Percentiles rank a stretch among this genome's conserved stretches.
Conservation (phyloP, 2,329 filamentous ascomycete species). For the Cryoendolithus antarcticus region DNA sequence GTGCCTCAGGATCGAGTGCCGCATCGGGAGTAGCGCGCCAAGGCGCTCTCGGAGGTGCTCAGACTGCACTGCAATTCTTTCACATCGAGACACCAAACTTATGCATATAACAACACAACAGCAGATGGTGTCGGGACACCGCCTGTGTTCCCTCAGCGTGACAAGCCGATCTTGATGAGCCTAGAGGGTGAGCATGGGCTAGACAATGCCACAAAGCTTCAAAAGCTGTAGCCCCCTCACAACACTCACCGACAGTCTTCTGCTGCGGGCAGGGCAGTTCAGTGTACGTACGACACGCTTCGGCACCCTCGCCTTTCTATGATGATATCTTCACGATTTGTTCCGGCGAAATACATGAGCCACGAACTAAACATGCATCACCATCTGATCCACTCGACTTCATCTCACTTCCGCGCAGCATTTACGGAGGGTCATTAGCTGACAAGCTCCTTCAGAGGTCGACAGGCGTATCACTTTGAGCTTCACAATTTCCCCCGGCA, state of each 20-base stretch:
- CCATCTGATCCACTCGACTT: slow-evolving; percentile 23
- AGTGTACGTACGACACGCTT: neutral
- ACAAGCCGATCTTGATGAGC: slow-evolving; percentile 25
- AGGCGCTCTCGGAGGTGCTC: slow-evolving; percentile 9
- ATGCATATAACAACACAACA: slow-evolving; percentile 21
- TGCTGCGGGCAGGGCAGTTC: neutral
- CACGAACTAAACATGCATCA: slow-evolving; percentile 30
- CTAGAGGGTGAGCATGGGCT: too few species aligned
- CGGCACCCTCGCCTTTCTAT: neutral
- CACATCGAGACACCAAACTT: slow-evolving; percentile 24
- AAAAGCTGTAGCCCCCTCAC: too few species aligned
- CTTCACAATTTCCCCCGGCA: too few species aligned
- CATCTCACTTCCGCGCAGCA: neutral
- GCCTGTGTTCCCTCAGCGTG: too few species aligned
- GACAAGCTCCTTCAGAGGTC: neutral
- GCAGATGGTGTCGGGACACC: too few species aligned
- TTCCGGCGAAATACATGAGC: slow-evolving; percentile 26
- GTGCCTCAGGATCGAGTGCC: too few species aligned
- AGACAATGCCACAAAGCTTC: too few species aligned
- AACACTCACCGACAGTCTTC: too few species aligned
- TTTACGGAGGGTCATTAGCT: neutral
- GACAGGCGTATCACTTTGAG: too few species aligned
- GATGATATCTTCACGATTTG: slow-evolving; percentile 16
- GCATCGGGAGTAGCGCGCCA: too few species aligned
- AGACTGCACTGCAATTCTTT: too few species aligned